These are phyloP conservation scores for Apophysomyces trapeziformis DNA, from an alignment of 371 early-diverging fungal genomes.

Conservation along the genomic window DNA sequence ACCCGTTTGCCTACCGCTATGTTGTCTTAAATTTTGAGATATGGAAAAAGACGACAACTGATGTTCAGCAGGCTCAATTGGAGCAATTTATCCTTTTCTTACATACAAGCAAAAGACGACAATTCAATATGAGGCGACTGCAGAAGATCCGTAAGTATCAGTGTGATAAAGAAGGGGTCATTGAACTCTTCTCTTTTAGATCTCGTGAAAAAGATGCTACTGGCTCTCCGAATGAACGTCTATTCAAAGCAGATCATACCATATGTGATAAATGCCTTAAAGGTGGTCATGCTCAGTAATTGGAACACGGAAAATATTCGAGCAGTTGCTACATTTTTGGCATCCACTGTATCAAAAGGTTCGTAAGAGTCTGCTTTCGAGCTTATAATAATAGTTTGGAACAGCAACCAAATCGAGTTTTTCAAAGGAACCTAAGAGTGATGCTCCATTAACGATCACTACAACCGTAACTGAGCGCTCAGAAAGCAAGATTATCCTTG, in stretches of 20 bases:
- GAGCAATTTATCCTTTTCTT: slow-evolving; percentile 70
- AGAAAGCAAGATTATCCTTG: slow-evolving; percentile 33
- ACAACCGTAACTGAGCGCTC: not conserved
- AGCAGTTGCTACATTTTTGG: slow-evolving; percentile 68
- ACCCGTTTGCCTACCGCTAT: slow-evolving; percentile 68
- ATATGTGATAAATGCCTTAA: slow-evolving; percentile 59
- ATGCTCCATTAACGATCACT: slow-evolving; percentile 13
- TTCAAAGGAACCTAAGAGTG: not conserved
- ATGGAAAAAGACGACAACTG: slow-evolving; percentile 64
- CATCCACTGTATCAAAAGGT: slow-evolving; percentile 70
- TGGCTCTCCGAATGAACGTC: slow-evolving; percentile 65
- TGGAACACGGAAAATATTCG: slow-evolving; percentile 72
- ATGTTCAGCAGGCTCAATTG: slow-evolving; percentile 67
- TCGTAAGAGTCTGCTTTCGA: slow-evolving; percentile 1
- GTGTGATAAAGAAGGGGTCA: not conserved
- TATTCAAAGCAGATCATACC: slow-evolving; percentile 61
- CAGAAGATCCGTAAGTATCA: slow-evolving; percentile 64
- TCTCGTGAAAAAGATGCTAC: slow-evolving; percentile 65
- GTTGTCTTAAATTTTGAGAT: slow-evolving; percentile 75
- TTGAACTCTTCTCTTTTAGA: slow-evolving; percentile 39
- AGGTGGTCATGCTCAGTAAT: slow-evolving; percentile 58
- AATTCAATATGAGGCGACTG: slow-evolving; percentile 64
- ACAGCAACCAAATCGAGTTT: slow-evolving; percentile 3
- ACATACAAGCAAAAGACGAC: slow-evolving; percentile 58
- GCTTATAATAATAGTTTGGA: not conserved